These are phyloP conservation scores for Talaromyces stipitatus DNA, from an alignment of 495 filamentous ascomycete genomes.

Conservation along the genomic window DNA sequence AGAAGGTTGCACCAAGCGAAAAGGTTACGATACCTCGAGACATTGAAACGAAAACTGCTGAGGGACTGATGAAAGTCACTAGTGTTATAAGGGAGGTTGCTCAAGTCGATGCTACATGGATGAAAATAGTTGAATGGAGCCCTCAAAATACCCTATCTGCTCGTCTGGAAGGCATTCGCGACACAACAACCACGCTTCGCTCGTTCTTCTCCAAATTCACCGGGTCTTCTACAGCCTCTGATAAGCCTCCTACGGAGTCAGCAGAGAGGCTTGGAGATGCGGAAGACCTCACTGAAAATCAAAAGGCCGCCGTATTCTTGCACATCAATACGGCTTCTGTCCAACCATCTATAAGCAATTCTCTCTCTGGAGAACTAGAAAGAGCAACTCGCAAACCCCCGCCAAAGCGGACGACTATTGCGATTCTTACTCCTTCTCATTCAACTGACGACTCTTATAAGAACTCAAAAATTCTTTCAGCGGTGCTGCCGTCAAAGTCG, in stretches of 20 bases:
- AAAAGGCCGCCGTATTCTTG: constrained; percentile 74
- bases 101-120: constrained; percentile 87
- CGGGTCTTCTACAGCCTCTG: constrained; percentile 29
- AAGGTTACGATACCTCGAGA: constrained; percentile 68
- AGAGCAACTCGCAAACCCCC: constrained; percentile 95
- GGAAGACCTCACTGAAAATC: constrained; percentile 56
- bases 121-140: constrained; percentile 82
- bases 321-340: constrained; percentile 78
- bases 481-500: constrained; percentile 80
- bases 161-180: constrained; percentile 31
- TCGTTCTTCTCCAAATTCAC: constrained; percentile 75
- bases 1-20: constrained; percentile 72
- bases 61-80: constrained; percentile 75
- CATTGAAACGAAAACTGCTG: constrained; percentile 71
- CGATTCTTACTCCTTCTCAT: constrained; percentile 83
- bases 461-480: constrained; percentile 73
- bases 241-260: constrained; percentile 22
- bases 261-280: constrained; percentile 27
- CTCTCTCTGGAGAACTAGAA: constrained; percentile 80
- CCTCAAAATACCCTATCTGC: constrained; percentile 37
- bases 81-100: constrained; percentile 69
- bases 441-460: constrained; percentile 61
- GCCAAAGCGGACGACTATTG: constrained; percentile 74
- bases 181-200: constrained; percentile 53
- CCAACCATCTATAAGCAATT: constrained; percentile 56